phyloP scores from a whole-genome alignment of 2,329 filamentous ascomycete genomes.

The Aphanoascus verrucosus region DNA sequence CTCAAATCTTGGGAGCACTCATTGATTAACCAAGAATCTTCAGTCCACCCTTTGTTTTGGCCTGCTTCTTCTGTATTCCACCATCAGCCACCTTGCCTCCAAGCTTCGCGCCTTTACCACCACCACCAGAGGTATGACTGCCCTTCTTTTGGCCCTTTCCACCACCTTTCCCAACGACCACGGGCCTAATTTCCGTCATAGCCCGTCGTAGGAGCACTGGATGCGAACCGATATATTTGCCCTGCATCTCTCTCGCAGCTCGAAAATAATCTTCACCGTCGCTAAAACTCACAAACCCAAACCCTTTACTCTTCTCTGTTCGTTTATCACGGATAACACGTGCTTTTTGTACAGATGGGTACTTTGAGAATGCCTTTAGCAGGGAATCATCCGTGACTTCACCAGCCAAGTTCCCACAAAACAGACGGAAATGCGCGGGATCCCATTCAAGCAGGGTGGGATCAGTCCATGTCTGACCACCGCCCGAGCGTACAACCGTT shows the following conservation, averaged over 20 bases:
- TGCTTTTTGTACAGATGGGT: slow-evolving; percentile 80
- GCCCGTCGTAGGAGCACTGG: slow-evolving; percentile 79
- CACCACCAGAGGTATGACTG: slow-evolving; percentile 24
- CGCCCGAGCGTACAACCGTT: slow-evolving; percentile 79
- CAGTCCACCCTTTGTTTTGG: slow-evolving; percentile 38
- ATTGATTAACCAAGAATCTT: slow-evolving; percentile 34
- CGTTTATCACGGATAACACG: slow-evolving; percentile 91
- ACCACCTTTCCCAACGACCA: slow-evolving; percentile 51
- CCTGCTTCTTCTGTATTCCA: slow-evolving; percentile 35
- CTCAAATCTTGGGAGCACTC: neutral
- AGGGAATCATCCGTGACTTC: slow-evolving; percentile 95
- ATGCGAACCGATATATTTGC: slow-evolving; percentile 97
- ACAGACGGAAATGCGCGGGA: slow-evolving; percentile 82
- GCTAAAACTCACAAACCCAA: slow-evolving; percentile 90
- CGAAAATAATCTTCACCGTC: slow-evolving; percentile 95
- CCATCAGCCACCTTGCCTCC: slow-evolving; percentile 32
- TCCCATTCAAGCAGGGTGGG: slow-evolving; percentile 88
- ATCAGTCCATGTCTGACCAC: slow-evolving; percentile 88
- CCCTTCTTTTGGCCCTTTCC: slow-evolving; percentile 22
- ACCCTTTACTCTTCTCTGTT: slow-evolving; percentile 91
- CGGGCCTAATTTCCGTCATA: slow-evolving; percentile 79
- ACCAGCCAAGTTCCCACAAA: slow-evolving; percentile 91
- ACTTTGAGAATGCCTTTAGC: slow-evolving; percentile 83
- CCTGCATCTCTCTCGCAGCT: slow-evolving; percentile 95
- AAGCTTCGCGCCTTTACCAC: slow-evolving; percentile 21